phyloP scores from a whole-genome alignment of 805 yeast genomes.

The Candida pseudoglaebosa region DNA sequence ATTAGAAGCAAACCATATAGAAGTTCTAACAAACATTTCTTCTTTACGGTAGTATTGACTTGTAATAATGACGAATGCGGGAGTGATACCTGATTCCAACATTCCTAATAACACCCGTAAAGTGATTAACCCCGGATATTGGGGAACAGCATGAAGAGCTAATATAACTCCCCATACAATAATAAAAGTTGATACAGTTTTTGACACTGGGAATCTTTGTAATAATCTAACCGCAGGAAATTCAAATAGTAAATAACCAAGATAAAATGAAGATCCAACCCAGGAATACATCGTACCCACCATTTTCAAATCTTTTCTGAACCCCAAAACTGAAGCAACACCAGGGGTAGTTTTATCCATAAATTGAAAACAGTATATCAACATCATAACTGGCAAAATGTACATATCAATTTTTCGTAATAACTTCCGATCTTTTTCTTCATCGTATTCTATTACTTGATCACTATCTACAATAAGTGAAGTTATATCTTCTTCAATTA shows the following conservation, averaged over 20 bases:
- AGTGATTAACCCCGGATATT: conserved; percentile 39
- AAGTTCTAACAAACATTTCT: conserved; percentile 32
- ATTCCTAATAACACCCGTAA: conserved; percentile 35
- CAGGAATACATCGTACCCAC: conserved; percentile 31
- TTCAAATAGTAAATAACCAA: conserved; percentile 62
- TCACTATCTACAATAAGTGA: too few relatives aligned
- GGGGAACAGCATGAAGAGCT: conserved; percentile 50
- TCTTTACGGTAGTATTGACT: conserved; percentile 32
- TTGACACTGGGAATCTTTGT: conserved; percentile 57
- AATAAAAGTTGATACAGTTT: conserved; percentile 44
- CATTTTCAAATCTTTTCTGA: conserved; percentile 34
- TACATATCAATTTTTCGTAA: conserved; percentile 20
- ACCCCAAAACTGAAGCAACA: conserved; percentile 37
- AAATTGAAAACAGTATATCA: conserved; percentile 24
- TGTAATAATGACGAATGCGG: conserved; percentile 35
- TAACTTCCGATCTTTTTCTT: conserved; percentile 14
- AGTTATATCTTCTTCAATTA: too few relatives aligned
- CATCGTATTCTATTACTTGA: conserved; percentile 13
- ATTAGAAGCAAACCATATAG: conserved; percentile 33
- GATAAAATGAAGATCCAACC: conserved; percentile 38
- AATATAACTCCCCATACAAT: conserved; percentile 62
- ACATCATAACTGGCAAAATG: conserved; percentile 23
- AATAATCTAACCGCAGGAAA: conserved; percentile 43
- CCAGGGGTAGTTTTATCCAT: conserved; percentile 38
- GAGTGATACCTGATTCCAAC: conserved; percentile 38